Evolutionary conservation across 352 stramenopile species (phyloP).

Genomic region (Blastocystis sp.): DNA sequence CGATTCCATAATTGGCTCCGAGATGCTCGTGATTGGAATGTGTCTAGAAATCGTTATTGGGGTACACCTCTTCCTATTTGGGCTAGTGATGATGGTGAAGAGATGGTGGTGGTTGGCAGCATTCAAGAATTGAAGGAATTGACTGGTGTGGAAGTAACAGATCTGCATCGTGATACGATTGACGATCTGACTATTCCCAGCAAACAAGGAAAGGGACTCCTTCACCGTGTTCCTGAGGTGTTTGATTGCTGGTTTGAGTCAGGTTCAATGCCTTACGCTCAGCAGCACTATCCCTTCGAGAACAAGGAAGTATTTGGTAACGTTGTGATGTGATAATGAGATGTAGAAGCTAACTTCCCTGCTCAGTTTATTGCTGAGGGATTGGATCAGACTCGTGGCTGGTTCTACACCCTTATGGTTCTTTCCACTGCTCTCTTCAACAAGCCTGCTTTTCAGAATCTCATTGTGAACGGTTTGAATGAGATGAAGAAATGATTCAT

Average conservation of each 20-base stretch:
- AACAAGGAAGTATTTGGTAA: conserved; percentile 80
- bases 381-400: conserved; percentile 96
- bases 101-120: conserved; percentile 90
- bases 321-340: conserved; percentile 9
- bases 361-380: conserved; percentile 98
- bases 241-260: conserved; percentile 99
- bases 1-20: conserved; percentile 98
- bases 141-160: conserved; percentile 77
- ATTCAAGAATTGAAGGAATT: conserved; percentile 89
- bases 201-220: conserved; percentile 74
- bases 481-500: not conserved
- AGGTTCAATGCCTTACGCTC: conserved; percentile 96
- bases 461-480: conserved; percentile 87
- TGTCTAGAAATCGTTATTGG: conserved; percentile 96
- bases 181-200: conserved; percentile 94
- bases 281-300: conserved; percentile 98
- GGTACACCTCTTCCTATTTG: conserved; percentile 96
- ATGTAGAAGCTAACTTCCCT: conserved; percentile 87
- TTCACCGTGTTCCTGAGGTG: conserved; percentile 79
- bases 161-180: conserved; percentile 95
- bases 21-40: conserved; percentile 95
- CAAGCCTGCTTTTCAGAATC: conserved; percentile 97
- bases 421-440: conserved; percentile 95
- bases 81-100: conserved; percentile 89
- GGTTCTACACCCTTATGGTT: conserved; percentile 99